Base-by-base conservation (phyloP, 192 early-diverging fungal genomes). In the Rhizoclosmatium sp. region DNA sequence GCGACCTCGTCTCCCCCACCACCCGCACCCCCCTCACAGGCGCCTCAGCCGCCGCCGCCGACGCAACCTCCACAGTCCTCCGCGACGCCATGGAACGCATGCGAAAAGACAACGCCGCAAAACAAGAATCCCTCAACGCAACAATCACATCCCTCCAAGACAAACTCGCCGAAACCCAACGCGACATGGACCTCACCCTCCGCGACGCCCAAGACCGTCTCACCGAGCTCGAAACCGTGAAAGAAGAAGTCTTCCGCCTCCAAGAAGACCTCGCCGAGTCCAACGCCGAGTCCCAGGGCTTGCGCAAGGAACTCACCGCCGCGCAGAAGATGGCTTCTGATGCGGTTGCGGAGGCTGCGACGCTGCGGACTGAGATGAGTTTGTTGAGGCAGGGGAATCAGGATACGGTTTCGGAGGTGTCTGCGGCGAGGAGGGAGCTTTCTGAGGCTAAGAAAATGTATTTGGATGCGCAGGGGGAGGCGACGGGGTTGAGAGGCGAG, bases 51-150 rank as follows among this genome's bases (percentile, higher is more conserved):
- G 66, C 2, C 12, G 66, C 23, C 16, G 66, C 41, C 10, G 66
- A 68, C 46, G 66, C 66, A 46, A 42, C 40, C 4, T 46, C 42
- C 2, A 2, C 41, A 42, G 41, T 68, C 19, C 46, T 68, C 41
- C n/a, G 46, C 14, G 75, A 76, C 64, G 75, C 75, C 9, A 76
- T 76, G 75, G 75, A 76, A 31, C 75, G 75, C 61, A 66, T 76
- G 64, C 61, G 75, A 23, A 76, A 76, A 54, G 75, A 76, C 51
- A 65, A 54, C 31, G 44, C 40, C 23, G 39, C 21, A 7, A 54
- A 59, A 65, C 4, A 21, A 7, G 75, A 76, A 47, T 16, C 61
- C 0, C 60, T 76, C 1, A 59, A 45, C 7, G 12, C 64, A 23
- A 21, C 47, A 9, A 76, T 66, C 14, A 47, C 5, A 5, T n/a